Evolutionary conservation across 2,329 filamentous ascomycete genomes (phyloP).

Genomic region (Neurospora crassa): DNA sequence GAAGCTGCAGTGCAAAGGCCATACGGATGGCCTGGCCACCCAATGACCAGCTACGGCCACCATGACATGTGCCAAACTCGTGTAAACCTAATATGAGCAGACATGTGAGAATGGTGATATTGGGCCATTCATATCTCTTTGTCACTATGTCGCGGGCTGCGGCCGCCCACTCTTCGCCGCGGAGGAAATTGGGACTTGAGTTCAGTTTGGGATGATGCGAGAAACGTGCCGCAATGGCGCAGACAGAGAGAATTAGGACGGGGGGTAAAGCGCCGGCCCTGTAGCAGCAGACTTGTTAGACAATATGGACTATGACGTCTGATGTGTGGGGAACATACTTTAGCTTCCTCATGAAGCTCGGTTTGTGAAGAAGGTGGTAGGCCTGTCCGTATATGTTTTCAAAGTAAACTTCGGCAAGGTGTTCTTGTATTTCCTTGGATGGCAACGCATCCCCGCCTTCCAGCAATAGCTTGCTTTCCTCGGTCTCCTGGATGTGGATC

Average conservation of each 20-base stretch:
- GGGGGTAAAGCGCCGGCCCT: slow-evolving; percentile 75
- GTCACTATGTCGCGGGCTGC: slow-evolving; percentile 81
- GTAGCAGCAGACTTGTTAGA: slow-evolving; percentile 17
- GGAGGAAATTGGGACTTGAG: slow-evolving; percentile 69
- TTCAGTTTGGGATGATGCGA: slow-evolving; percentile 77
- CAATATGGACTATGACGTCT: background rate
- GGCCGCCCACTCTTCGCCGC: slow-evolving; percentile 84
- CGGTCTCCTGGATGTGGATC: slow-evolving; percentile 51
- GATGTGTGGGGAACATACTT: slow-evolving; percentile 39
- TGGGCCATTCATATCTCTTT: slow-evolving; percentile 85
- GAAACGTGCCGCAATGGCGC: slow-evolving; percentile 90
- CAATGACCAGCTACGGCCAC: slow-evolving; percentile 89
- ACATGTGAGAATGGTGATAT: slow-evolving; percentile 90
- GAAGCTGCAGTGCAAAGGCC: slow-evolving; percentile 91
- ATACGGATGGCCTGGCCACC: slow-evolving; percentile 92
- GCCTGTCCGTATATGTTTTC: slow-evolving; percentile 93
- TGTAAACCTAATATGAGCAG: slow-evolving; percentile 82
- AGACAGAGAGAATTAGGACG: slow-evolving; percentile 86
- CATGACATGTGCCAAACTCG: slow-evolving; percentile 95
- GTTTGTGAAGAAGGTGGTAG: slow-evolving; percentile 90
- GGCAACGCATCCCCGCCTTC: slow-evolving; percentile 81
- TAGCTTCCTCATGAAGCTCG: slow-evolving; percentile 87
- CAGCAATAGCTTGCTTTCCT: slow-evolving; percentile 66
- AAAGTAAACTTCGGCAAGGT: slow-evolving; percentile 90
- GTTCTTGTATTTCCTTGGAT: slow-evolving; percentile 79